Evolutionary conservation across 306 rosid genomes (phyloP).

Genomic region (Medicago lupulina): DNA sequence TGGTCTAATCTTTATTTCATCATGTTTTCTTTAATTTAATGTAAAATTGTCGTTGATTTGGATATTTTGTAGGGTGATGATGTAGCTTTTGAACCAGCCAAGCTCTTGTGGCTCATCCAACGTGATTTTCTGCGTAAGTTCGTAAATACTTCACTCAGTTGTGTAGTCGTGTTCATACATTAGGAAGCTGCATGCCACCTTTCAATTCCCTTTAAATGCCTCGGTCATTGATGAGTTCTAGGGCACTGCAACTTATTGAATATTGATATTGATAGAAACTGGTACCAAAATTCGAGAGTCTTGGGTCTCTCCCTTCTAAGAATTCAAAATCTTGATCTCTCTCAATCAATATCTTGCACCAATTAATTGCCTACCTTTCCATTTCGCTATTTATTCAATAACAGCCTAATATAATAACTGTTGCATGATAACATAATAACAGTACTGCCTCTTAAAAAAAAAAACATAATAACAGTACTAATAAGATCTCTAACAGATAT

Average conservation of each 20-base stretch:
- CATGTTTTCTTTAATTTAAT: not conserved
- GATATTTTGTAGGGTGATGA: constrained; percentile 80
- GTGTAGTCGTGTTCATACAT: constrained; percentile 1
- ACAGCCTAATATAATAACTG: not conserved
- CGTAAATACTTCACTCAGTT: constrained; percentile 18
- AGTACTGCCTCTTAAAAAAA: too few relatives aligned
- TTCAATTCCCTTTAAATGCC: constrained; percentile 12
- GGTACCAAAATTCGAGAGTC: not conserved
- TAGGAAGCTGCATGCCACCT: constrained; percentile 17
- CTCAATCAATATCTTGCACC: not conserved
- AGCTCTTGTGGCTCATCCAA: constrained; percentile 98
- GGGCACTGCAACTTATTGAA: not conserved
- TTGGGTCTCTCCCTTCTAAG: not conserved
- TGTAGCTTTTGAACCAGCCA: constrained; percentile 98
- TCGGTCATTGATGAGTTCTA: constrained; percentile 5
- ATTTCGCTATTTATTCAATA: not conserved
- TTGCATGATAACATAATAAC: too few relatives aligned
- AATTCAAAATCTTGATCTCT: not conserved
- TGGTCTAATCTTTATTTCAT: constrained; percentile 5
- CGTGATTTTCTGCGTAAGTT: constrained; percentile 97
- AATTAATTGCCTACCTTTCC: not conserved
- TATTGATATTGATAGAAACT: too few relatives aligned
- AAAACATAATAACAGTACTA: too few relatives aligned
- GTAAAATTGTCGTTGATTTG: constrained; percentile 15
- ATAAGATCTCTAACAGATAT: too few relatives aligned